A percentile compares a stretch with the other conserved stretches of the same genome.
phyloP scores from a whole-genome alignment of 2,329 filamentous ascomycete genomes.

The Venturia oleaginea region DNA sequence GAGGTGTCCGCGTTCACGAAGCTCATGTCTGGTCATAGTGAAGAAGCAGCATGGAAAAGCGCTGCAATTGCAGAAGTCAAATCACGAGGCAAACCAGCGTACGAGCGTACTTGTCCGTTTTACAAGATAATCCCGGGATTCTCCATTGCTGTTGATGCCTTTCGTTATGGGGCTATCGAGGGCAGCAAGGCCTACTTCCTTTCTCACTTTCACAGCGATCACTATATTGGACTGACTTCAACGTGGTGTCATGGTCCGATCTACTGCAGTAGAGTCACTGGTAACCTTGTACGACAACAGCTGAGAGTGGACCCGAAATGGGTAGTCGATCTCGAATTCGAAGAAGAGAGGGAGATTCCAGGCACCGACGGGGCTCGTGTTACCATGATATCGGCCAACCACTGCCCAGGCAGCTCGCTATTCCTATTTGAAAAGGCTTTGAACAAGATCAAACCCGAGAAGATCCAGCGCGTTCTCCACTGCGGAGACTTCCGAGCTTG shows the following conservation, averaged over 20 bases:
- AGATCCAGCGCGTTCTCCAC: constrained; percentile 73
- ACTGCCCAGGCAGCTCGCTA: constrained; percentile 89
- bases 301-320: constrained; percentile 78
- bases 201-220: constrained; percentile 96
- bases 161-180: constrained; percentile 86
- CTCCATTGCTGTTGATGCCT: constrained; percentile 89
- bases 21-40: constrained; percentile 85
- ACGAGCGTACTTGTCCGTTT: constrained; percentile 87
- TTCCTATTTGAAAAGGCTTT: constrained; percentile 82
- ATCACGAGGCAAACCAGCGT: constrained; percentile 75
- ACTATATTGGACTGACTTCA: constrained; percentile 84
- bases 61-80: constrained; percentile 73
- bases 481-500: constrained; percentile 95
- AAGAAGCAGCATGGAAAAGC: constrained; percentile 80
- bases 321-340: constrained; percentile 78
- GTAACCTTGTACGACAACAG: constrained; percentile 78
- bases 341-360: constrained; percentile 67
- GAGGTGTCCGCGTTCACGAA: constrained; percentile 84
- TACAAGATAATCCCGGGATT: constrained; percentile 97
- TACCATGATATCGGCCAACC: constrained; percentile 93
- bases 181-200: constrained; percentile 93
- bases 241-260: constrained; percentile 91
- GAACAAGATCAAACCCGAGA: constrained; percentile 49
- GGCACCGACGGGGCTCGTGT: constrained; percentile 75
- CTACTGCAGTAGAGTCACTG: constrained; percentile 90